A percentile compares a stretch with the other conserved stretches of the same genome.
phyloP scores from a whole-genome alignment of 306 rosid genomes.

The Pyrus pyrifolia region DNA sequence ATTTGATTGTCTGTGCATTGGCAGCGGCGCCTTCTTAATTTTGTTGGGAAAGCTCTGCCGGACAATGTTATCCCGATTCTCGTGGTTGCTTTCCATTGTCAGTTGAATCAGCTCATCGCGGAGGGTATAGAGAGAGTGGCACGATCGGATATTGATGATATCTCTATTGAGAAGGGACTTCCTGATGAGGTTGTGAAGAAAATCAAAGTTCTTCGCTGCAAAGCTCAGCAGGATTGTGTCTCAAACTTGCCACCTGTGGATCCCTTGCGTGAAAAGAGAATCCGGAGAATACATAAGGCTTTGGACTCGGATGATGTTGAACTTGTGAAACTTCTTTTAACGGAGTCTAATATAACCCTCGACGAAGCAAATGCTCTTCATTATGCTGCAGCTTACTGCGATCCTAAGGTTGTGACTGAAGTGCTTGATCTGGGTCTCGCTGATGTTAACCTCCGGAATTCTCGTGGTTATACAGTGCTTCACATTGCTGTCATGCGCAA shows the following conservation, averaged over 20 bases:
- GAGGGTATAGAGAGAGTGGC: conserved; percentile 38
- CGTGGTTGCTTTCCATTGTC: conserved; percentile 32
- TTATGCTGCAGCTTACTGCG: conserved; percentile 45
- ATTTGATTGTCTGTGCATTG: conserved; percentile 11
- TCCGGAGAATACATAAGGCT: conserved; percentile 36
- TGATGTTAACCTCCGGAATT: conserved; percentile 39
- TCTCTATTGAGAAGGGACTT: conserved; percentile 38
- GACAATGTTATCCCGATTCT: conserved; percentile 47
- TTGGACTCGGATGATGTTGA: conserved; percentile 45
- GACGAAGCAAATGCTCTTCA: conserved; percentile 46
- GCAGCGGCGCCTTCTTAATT: conserved; percentile 46
- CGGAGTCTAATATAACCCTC: conserved; percentile 30
- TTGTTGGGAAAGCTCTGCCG: conserved; percentile 35
- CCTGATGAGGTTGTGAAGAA: conserved; percentile 31
- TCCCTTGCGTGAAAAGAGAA: conserved; percentile 33
- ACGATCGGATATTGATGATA: conserved; percentile 34
- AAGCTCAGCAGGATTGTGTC: conserved; percentile 14
- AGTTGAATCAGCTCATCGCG: conserved; percentile 32
- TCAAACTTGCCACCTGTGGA: conserved; percentile 2
- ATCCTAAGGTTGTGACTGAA: conserved; percentile 39
- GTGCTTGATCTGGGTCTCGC: conserved; percentile 34
- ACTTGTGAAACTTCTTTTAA: conserved; percentile 38
- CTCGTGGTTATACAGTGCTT: conserved; percentile 40
- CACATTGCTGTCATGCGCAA: conserved; percentile 49
- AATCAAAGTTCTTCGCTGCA: conserved; percentile 26